Percentiles rank a stretch among this genome's conserved stretches.
Evolutionary conservation across 2,329 filamentous ascomycete genomes (phyloP).

Genomic region (Ophiocordyceps camponoti-rufipedis): DNA sequence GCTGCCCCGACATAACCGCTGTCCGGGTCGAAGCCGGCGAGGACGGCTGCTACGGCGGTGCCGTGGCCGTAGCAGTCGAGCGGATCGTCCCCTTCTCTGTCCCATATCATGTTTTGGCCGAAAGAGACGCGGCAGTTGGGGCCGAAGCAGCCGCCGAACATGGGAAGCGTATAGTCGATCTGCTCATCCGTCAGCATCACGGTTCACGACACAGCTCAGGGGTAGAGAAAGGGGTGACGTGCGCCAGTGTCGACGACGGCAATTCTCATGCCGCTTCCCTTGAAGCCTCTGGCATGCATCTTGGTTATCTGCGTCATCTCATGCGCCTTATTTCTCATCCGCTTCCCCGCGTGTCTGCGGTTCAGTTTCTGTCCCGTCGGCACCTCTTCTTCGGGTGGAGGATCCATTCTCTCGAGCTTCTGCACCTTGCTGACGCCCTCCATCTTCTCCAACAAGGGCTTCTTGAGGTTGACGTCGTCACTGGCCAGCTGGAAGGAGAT

Average conservation of each 20-base stretch:
- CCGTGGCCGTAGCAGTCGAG: constrained; percentile 3
- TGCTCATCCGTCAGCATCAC: constrained; percentile 5
- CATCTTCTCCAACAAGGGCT: not conserved
- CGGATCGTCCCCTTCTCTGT: not conserved
- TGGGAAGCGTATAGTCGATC: constrained; percentile 44
- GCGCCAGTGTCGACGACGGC: constrained; percentile 35
- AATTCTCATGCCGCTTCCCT: constrained; percentile 32
- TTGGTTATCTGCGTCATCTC: constrained; percentile 38
- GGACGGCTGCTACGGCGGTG: constrained; percentile 2
- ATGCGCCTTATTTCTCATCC: constrained; percentile 12
- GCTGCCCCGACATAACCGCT: constrained; percentile 1
- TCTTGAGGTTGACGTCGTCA: constrained; percentile 10
- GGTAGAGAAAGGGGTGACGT: constrained; percentile 4
- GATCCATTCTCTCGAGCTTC: not conserved
- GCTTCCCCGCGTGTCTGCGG: not conserved
- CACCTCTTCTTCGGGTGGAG: not conserved
- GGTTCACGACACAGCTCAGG: not conserved
- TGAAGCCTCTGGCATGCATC: constrained; percentile 27
- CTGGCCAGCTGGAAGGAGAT: constrained; percentile 29
- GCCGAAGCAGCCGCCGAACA: constrained; percentile 34
- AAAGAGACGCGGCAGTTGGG: constrained; percentile 7
- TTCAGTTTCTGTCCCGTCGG: not conserved
- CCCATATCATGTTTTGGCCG: not conserved
- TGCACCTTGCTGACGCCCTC: not conserved
- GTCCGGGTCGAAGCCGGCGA: not conserved